Evolutionary conservation across 2,329 filamentous ascomycete species (phyloP).

Genomic region (Microdochium paspali): DNA sequence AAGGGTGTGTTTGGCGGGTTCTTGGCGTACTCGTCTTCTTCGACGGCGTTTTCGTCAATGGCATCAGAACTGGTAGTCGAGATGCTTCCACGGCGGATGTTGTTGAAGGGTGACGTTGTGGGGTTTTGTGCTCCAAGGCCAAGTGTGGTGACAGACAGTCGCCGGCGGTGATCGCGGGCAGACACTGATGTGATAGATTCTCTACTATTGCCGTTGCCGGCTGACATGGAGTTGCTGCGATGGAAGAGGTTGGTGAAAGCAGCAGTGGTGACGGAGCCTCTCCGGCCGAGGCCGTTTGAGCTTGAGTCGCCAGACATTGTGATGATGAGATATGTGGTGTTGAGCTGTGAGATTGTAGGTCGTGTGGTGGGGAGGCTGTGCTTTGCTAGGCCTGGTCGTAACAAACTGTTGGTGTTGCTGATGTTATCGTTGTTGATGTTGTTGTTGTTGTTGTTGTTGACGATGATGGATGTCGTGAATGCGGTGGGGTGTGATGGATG

Average conservation of each 20-base stretch:
- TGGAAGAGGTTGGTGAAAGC: slow-evolving; percentile 50
- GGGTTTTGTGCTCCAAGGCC: slow-evolving; percentile 47
- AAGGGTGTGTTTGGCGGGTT: slow-evolving; percentile 65
- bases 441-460: not conserved
- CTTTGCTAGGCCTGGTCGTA: no score
- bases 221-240: slow-evolving; percentile 41
- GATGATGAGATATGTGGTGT: no score
- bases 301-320: slow-evolving; percentile 21
- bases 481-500: not conserved
- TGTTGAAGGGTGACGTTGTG: slow-evolving; percentile 35
- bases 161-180: slow-evolving; percentile 43
- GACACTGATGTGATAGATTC: slow-evolving; percentile 14
- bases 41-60: slow-evolving; percentile 64
- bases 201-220: slow-evolving; percentile 18
- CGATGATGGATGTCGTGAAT: not conserved
- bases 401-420: no score
- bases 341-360: no score
- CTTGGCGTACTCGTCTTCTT: slow-evolving; percentile 55
- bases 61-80: slow-evolving; percentile 57
- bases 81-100: slow-evolving; percentile 54
- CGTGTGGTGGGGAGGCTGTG: no score
- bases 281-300: slow-evolving; percentile 28
- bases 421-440: not conserved
- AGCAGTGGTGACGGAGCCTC: slow-evolving; percentile 47
- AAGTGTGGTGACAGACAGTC: slow-evolving; percentile 65